Base-by-base conservation (phyloP, 257 asterid species). In the Solanum gandarillasii region DNA sequence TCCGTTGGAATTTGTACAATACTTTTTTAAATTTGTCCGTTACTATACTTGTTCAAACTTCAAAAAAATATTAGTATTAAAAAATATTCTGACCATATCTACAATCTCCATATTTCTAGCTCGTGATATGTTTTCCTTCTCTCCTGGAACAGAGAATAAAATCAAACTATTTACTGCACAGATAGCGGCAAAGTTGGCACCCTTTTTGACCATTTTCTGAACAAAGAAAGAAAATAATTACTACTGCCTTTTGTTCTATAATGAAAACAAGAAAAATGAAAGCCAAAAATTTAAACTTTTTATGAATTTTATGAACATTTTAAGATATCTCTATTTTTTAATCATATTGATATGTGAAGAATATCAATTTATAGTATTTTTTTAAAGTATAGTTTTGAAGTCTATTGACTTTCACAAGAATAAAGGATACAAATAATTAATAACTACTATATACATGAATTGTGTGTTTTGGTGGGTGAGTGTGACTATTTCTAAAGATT, bases 1-100 rank as follows among this genome's bases (percentile, higher is more conserved):
- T 58, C 90, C 87, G 90, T 89, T 89, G 79, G 71, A 62, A 27
- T 21, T 35, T 58, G 68, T 73, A 58, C 36, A 55, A 36, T 79
- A 4, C 39, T 16, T 1, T 36, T 36, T 43, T 25, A 1, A 43
- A 34, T 75, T n/a, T 27, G 73, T 35, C 90, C 88, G 90, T 88
- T 88, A 75, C 31, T 31, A 27, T 81, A 81, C 68, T 3, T 46
- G 39, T 81, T 81, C 68, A 81, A 46, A 46, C 85, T 46, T 81
- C 67, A 79, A 27, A 72, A 34, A 34, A 21, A 14, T 12, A 31
- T 46, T 55, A 58, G 8, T 21, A 7, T 7, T 46, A 4, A 20
- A 20, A 60, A 3, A 34, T 3, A 9, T 41, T 20, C 12, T 79
- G 65, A 14, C n/a, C 29, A 65, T 60, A 4, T 11, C 43, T 7